phyloP scores from a whole-genome alignment of 2,329 filamentous ascomycete species.

The Claviceps paspali region DNA sequence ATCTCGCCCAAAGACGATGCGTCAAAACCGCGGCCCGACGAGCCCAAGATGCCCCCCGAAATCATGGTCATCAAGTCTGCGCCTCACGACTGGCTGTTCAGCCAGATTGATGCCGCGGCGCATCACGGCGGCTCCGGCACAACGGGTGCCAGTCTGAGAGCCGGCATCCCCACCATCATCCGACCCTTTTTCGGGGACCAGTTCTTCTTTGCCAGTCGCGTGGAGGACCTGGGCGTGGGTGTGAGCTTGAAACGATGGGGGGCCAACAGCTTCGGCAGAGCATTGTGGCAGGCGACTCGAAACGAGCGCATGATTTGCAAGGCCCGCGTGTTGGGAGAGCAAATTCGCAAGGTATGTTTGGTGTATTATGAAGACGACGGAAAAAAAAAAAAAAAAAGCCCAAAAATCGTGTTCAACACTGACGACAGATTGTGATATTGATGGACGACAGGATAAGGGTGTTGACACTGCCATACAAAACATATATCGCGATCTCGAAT shows the following conservation, averaged over 20 bases:
- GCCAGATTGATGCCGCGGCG: slow-evolving; percentile 80
- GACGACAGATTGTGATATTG: not conserved
- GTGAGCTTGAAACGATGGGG: slow-evolving; percentile 82
- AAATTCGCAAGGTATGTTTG: slow-evolving; percentile 65
- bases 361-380: not conserved
- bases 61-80: slow-evolving; percentile 81
- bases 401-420: not conserved
- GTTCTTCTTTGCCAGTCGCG: slow-evolving; percentile 81
- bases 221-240: slow-evolving; percentile 88
- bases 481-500: slow-evolving; percentile 90
- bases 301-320: slow-evolving; percentile 85
- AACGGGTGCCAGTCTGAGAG: slow-evolving; percentile 80
- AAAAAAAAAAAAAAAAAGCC: not conserved
- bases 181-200: slow-evolving; percentile 97
- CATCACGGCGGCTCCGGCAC: slow-evolving; percentile 94
- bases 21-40: slow-evolving; percentile 36
- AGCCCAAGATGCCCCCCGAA: slow-evolving; percentile 56
- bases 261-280: slow-evolving; percentile 67
- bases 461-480: slow-evolving; percentile 82
- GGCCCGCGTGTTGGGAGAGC: slow-evolving; percentile 65
- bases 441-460: slow-evolving; percentile 55
- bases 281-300: slow-evolving; percentile 82
- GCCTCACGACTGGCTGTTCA: slow-evolving; percentile 94
- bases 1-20: slow-evolving; percentile 31
- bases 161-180: slow-evolving; percentile 85